Evolutionary conservation across 2,329 filamentous ascomycete species (phyloP), one percentile per base, ranked within the genome.

Genomic region (Diaporthe sp.): DNA sequence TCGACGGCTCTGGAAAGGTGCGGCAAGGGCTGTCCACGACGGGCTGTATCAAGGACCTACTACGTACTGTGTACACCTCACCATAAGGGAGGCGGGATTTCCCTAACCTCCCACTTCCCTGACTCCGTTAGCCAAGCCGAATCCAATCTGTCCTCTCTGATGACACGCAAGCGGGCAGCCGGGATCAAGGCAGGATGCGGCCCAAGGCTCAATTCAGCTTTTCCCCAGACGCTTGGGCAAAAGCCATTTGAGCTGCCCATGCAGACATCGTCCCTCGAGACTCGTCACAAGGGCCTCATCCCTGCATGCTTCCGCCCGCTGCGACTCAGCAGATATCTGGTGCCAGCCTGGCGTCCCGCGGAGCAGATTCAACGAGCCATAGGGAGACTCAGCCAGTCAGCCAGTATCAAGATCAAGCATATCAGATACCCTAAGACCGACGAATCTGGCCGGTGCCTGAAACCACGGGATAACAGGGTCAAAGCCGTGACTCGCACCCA

Each of bases 401-500:
- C 32, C 44, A 53, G 32, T n/a, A 53, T 53, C 63, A 37, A 39
- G 39, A 12, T 22, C 63, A 37, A 53, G 44, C 63, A 53, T 32
- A 53, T 22, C 47, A 68, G 63, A 68, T 68, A 39, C 13, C 63
- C 47, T 39, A 39, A 19, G 27, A 32, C 32, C 32, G 32, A 47
- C 63, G 39, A 53, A 68, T 39, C 44, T 53, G 44, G 32, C 44
- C 63, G n/a, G 63, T 53, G 63, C 63, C 63, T 68, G 63, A 68
- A 68, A 68, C 63, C 47, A 51, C 32, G 63, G 63, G 63, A 53
- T 68, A 35, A 53, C 63, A 39, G 35, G 44, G 63, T 39, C 63
- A 68, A 68, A 39, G 63, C 63, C 63, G 61, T 63, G 61, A 73
- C 65, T 73, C 71, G 55, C 63, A 35, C 71, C 53, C 42, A 61